Percentiles rank a stretch among this genome's conserved stretches.
phyloP scores from a whole-genome alignment of 2,329 filamentous ascomycete species.

The Penicillium sp. region DNA sequence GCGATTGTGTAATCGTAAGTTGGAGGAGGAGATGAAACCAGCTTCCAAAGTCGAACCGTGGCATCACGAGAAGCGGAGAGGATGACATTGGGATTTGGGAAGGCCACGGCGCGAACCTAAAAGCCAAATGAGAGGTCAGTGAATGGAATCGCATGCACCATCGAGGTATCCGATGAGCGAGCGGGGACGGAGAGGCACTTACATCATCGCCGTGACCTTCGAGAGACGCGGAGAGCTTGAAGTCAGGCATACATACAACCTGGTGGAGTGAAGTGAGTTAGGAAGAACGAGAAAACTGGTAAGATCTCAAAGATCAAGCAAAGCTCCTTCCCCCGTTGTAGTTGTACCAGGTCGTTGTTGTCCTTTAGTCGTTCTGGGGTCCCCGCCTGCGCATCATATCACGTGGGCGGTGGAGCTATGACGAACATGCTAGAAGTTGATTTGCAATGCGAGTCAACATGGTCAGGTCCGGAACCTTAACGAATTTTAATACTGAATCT shows the following conservation, averaged over 20 bases:
- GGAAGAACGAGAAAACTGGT: constrained; percentile 6
- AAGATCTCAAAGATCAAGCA: constrained; percentile 16
- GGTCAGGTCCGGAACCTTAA: too few relatives aligned
- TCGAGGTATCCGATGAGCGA: constrained; percentile 21
- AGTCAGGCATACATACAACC: constrained; percentile 68
- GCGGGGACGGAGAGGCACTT: constrained; percentile 42
- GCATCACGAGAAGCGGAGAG: constrained; percentile 90
- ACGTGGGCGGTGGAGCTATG: constrained; percentile 38
- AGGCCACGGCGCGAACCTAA: constrained; percentile 84
- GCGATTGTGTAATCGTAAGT: constrained; percentile 77
- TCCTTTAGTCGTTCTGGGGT: constrained; percentile 33
- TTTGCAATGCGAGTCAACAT: background rate
- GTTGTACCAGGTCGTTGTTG: constrained; percentile 22
- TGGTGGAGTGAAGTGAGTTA: background rate
- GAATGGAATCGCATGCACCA: constrained; percentile 27
- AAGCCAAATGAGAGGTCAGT: constrained; percentile 64
- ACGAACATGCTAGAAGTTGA: constrained; percentile 33
- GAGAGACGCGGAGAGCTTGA: constrained; percentile 90
- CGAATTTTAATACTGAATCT: too few relatives aligned
- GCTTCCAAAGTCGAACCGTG: constrained; percentile 85
- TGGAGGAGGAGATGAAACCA: constrained; percentile 66
- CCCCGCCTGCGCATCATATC: constrained; percentile 35
- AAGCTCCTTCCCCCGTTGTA: constrained; percentile 14
- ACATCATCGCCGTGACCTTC: constrained; percentile 93
- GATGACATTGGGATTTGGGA: constrained; percentile 71